Evolutionary conservation across 192 early-diverging fungal species (phyloP).

Genomic region (Entomortierella parvispora): DNA sequence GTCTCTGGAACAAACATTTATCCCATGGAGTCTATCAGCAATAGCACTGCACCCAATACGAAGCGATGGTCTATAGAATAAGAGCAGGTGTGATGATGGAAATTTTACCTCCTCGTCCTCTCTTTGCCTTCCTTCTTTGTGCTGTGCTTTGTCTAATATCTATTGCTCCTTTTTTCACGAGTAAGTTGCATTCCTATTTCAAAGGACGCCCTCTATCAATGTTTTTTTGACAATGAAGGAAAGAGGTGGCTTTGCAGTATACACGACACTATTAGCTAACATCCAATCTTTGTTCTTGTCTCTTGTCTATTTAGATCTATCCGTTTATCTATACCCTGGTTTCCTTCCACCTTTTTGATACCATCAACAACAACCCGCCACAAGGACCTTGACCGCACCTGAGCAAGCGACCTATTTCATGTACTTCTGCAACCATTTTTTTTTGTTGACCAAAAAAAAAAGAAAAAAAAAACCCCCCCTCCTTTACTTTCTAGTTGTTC

Average conservation of each 20-base stretch:
- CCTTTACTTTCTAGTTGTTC: too few species aligned
- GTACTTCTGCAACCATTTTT: not conserved
- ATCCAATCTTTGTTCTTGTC: too few species aligned
- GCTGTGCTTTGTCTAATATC: not conserved
- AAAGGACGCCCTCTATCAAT: not conserved
- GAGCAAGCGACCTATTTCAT: not conserved
- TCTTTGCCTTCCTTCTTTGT: not conserved
- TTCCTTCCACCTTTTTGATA: not conserved
- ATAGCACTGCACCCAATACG: not conserved
- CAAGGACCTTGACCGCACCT: not conserved
- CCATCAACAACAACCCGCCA: not conserved
- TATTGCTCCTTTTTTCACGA: not conserved
- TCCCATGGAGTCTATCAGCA: slow-evolving; percentile 43
- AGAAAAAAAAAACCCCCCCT: too few species aligned
- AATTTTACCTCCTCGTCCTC: not conserved
- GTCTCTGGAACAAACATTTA: slow-evolving; percentile 52
- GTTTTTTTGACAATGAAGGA: not conserved
- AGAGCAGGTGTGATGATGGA: not conserved
- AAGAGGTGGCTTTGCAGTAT: not conserved
- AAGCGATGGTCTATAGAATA: slow-evolving; percentile 53
- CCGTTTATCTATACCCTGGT: too few species aligned
- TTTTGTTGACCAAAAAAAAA: too few species aligned
- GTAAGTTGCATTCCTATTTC: not conserved
- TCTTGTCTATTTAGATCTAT: too few species aligned
- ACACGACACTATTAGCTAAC: too few species aligned